phyloP scores from a whole-genome alignment of 1,139 yeast genomes.

The Yamadazyma buinensis region DNA sequence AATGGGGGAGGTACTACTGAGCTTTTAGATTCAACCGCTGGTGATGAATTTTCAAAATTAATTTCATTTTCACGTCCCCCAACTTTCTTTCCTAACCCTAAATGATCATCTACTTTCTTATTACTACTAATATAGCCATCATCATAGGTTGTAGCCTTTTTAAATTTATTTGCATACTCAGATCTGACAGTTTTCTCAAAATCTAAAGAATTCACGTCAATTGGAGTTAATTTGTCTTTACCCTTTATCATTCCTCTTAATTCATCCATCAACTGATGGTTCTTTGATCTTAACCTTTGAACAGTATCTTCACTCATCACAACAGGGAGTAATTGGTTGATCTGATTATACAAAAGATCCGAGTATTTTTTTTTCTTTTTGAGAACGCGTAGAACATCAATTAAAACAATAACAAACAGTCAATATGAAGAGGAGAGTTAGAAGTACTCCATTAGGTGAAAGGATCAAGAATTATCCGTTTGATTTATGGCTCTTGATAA shows the following conservation, averaged over 20 bases:
- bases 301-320: slow-evolving; percentile 9
- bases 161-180: background rate
- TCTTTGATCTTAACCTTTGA: slow-evolving; percentile 6
- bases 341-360: no score
- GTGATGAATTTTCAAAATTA: no score
- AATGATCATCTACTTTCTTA: no score
- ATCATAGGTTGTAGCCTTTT: no score
- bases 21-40: no score
- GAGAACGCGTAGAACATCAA: background rate
- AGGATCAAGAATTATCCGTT: slow-evolving; percentile 50
- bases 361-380: background rate
- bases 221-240: slow-evolving; percentile 6
- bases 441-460: slow-evolving; percentile 34
- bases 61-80: background rate
- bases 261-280: slow-evolving; percentile 5
- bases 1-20: background rate
- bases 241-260: slow-evolving; percentile 5
- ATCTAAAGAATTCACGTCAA: slow-evolving; percentile 4
- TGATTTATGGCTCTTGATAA: slow-evolving; percentile 49
- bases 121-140: background rate
- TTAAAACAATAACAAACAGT: slow-evolving; percentile 2
- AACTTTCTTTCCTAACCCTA: background rate
- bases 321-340: no score
- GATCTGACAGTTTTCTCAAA: background rate
- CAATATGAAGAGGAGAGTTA: slow-evolving; percentile 14